Percentiles rank a stretch among this genome's conserved stretches.
These are phyloP conservation scores for Leptomonas pyrrhocoris DNA, from an alignment of 208 protist genomes.

Conservation along the genomic window DNA sequence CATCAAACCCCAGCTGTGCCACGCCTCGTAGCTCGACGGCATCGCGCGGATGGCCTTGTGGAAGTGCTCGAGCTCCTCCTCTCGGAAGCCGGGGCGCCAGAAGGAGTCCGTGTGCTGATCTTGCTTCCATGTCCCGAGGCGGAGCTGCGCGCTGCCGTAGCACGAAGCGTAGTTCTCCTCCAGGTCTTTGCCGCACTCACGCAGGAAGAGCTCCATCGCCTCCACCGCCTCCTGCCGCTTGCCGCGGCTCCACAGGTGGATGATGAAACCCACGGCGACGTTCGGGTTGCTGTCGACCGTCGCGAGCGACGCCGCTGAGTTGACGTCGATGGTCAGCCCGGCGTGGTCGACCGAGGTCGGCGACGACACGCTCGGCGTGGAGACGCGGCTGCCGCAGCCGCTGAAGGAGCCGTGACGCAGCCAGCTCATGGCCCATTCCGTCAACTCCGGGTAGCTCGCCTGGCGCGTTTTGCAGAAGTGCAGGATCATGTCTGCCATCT, in stretches of 20 bases:
- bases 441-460: conserved; percentile 76
- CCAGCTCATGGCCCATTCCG: conserved; percentile 89
- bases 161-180: conserved; percentile 59
- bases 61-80: conserved; percentile 79
- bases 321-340: conserved; percentile 21
- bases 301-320: conserved; percentile 5
- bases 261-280: conserved; percentile 79
- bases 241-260: conserved; percentile 82
- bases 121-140: conserved; percentile 87
- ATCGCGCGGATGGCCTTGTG: conserved; percentile 84
- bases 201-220: conserved; percentile 80
- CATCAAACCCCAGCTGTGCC: conserved; percentile 98
- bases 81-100: conserved; percentile 74
- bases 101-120: conserved; percentile 84
- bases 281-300: conserved; percentile 43
- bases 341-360: conserved; percentile 9
- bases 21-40: conserved; percentile 91
- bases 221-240: conserved; percentile 73
- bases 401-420: conserved; percentile 60
- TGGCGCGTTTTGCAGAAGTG: conserved; percentile 93
- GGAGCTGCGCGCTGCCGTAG: conserved; percentile 82
- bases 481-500: conserved; percentile 96
- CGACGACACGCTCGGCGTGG: conserved; percentile 10
- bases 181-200: conserved; percentile 54
- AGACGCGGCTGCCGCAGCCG: conserved; percentile 30